Evolutionary conservation across 2,329 filamentous ascomycete genomes (phyloP).

Genomic region (Hirsutella thompsonii): DNA sequence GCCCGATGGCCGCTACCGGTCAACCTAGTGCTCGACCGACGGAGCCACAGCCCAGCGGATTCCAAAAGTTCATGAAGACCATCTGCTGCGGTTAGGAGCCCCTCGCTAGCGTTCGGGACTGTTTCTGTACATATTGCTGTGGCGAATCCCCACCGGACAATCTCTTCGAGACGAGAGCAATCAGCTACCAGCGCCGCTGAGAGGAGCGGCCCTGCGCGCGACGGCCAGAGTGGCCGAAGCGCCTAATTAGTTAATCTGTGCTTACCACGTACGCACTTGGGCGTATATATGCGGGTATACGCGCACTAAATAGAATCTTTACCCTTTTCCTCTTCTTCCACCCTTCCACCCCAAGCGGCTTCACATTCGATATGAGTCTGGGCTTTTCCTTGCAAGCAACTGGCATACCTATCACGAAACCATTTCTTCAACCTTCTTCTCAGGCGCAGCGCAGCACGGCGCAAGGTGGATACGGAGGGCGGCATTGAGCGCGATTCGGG

Average conservation of each 20-base stretch:
- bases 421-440: conserved; percentile 17
- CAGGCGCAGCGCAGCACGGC: conserved; percentile 25
- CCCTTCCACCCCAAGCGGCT: too few species aligned
- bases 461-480: conserved; percentile 23
- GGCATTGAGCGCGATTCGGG: conserved; percentile 24
- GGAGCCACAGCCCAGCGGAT: conserved; percentile 65
- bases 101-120: conserved; percentile 12
- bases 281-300: too few species aligned
- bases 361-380: conserved; percentile 1
- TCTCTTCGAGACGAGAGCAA: conserved; percentile 1
- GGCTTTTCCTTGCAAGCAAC: conserved; percentile 10
- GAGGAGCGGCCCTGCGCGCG: not conserved
- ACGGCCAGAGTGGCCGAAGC: too few species aligned
- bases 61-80: conserved; percentile 87
- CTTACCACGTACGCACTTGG: too few species aligned
- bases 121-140: conserved; percentile 16
- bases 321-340: too few species aligned
- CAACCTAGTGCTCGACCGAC: conserved; percentile 41
- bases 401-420: conserved; percentile 20
- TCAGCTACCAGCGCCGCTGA: not conserved
- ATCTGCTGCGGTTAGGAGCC: conserved; percentile 69
- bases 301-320: too few species aligned
- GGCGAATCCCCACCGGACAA: conserved; percentile 10
- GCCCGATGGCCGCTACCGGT: conserved; percentile 41
- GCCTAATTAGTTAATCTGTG: too few species aligned